Evolutionary conservation across 1,284 basidiomycete species (phyloP).

Genomic region (Marasmius sp.): DNA sequence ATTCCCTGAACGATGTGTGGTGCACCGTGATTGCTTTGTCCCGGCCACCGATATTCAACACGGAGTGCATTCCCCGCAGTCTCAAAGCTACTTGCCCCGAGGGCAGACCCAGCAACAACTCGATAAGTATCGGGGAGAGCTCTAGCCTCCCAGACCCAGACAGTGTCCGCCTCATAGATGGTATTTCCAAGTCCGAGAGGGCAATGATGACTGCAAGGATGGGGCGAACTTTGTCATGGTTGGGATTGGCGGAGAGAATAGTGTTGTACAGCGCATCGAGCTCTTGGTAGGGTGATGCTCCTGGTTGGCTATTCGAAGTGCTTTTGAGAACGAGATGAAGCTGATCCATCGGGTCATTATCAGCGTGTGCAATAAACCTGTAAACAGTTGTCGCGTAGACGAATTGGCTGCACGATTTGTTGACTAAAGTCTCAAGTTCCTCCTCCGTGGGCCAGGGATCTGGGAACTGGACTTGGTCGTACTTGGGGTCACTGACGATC

Average conservation of each 20-base stretch:
- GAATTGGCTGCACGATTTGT: conserved; percentile 9
- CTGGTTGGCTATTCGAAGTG: neutral
- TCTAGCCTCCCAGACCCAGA: too few species aligned
- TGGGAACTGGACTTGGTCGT: neutral
- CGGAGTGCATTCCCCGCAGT: neutral
- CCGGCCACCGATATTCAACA: neutral
- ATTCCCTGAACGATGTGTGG: neutral
- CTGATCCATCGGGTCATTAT: neutral
- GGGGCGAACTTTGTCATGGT: neutral
- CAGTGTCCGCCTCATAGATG: too few species aligned
- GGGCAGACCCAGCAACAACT: neutral
- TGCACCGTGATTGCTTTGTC: neutral
- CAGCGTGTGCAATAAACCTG: conserved; percentile 5
- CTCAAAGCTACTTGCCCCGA: neutral
- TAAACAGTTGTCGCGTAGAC: conserved; percentile 12
- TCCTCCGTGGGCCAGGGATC: conserved; percentile 8
- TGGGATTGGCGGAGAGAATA: conserved; percentile 3
- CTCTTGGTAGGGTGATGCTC: conserved; percentile 2
- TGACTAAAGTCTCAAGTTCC: neutral
- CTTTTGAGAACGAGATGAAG: conserved; percentile 3
- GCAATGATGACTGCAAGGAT: neutral
- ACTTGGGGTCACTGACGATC: neutral
- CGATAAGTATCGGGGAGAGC: neutral
- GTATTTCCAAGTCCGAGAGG: neutral
- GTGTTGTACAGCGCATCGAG: conserved; percentile 10